A percentile compares a stretch with the other conserved stretches of the same genome.
Conservation (phyloP, 1,284 basidiomycete species). For the Salmacisia buchloeana region DNA sequence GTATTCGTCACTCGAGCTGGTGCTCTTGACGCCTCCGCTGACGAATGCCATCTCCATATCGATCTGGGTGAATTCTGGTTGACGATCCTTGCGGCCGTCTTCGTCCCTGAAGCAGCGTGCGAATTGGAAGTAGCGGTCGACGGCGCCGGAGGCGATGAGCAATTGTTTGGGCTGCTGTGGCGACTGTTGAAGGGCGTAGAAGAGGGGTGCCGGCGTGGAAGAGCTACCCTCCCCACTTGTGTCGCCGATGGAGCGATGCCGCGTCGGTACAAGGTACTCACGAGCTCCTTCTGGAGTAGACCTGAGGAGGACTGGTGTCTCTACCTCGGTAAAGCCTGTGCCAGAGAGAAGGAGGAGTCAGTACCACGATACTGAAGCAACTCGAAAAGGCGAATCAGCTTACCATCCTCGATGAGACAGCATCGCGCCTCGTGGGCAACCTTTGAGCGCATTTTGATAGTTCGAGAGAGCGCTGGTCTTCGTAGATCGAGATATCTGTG, state of each 20-base stretch:
- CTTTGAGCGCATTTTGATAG: conserved; percentile 71
- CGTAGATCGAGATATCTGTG: conserved; percentile 85
- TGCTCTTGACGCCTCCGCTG: conserved; percentile 57
- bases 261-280: conserved; percentile 88
- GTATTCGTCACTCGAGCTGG: neutral
- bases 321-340: conserved; percentile 78
- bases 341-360: neutral
- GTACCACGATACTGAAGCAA: neutral
- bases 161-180: conserved; percentile 95
- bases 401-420: conserved; percentile 67
- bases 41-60: conserved; percentile 96
- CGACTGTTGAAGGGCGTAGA: conserved; percentile 87
- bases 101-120: conserved; percentile 93
- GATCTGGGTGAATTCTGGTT: conserved; percentile 93
- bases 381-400: conserved; percentile 14
- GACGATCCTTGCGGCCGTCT: conserved; percentile 84
- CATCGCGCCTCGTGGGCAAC: conserved; percentile 73
- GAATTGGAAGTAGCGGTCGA: conserved; percentile 85
- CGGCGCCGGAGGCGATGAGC: conserved; percentile 79
- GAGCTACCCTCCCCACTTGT: neutral
- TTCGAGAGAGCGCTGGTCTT: conserved; percentile 65
- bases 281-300: conserved; percentile 90
- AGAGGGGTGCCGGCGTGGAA: conserved; percentile 56
- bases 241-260: conserved; percentile 51
- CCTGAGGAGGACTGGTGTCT: conserved; percentile 85